Evolutionary conservation across 2,329 filamentous ascomycete species (phyloP), one percentile per base, ranked within the genome.

Genomic region (Ustilaginoidea virens): DNA sequence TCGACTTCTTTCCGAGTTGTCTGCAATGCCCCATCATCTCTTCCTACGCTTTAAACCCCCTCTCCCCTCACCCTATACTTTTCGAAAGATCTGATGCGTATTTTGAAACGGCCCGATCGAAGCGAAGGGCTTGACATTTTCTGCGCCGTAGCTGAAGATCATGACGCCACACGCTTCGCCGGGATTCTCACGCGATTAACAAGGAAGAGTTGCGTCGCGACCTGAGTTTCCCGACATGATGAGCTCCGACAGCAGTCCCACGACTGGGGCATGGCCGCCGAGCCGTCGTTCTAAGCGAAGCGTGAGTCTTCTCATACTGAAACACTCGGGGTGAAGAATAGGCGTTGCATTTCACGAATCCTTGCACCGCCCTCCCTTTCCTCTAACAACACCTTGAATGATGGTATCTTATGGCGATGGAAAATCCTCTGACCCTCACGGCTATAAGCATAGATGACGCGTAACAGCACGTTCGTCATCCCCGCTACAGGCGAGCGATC

Each of bases 401-500:
- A n/a, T n/a, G n/a, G n/a, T n/a, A n/a, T n/a, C n/a, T 23, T 8
- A 6, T 23, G 22, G 7, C 22, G 6, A 6, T 13, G 22, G 22
- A 20, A 11, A 20, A 20, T 20, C 7, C 19, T 20, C 19, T 7
- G 11, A 11, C 7, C 19, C 7, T 24, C n/a, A 16, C 1, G 13
- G 20, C 15, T 29, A 17, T 13, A 24, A 7, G 22, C 22, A 24
- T 46, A 76, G 70, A 74, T 85, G 66, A 64, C 92, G 36, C 76
- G 79, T 40, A 80, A 87, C 48, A 81, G 81, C 39, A 90, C 82
- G 25, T 85, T 92, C 51, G 79, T 96, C 41, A 68, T 92, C 31
- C 85, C 87, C 6, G 64, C 68, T 34, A 94, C 85, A 3, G 86
- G 87, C 44, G 80, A 92, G 53, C 80, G 85, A 38, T 69, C 83